Conservation (phyloP, 2,329 filamentous ascomycete species). For the Paramyrothecium sp. region DNA sequence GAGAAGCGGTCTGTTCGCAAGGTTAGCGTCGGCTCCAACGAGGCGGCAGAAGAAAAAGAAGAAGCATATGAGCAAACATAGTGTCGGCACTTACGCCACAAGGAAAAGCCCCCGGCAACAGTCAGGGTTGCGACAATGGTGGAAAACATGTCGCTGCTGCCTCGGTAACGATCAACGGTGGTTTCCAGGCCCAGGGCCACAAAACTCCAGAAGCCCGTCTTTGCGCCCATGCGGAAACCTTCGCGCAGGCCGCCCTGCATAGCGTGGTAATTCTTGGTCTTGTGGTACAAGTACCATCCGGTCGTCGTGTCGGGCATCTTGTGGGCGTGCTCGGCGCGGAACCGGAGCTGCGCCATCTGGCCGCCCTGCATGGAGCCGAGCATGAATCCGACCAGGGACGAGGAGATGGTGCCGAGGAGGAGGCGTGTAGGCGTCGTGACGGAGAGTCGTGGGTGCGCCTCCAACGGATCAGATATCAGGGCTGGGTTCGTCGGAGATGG, state of each 20-base stretch:
- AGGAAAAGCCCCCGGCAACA: slow-evolving; percentile 82
- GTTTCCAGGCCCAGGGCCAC: slow-evolving; percentile 82
- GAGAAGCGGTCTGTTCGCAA: slow-evolving; percentile 69
- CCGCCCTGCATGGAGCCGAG: slow-evolving; percentile 73
- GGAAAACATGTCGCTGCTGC: slow-evolving; percentile 72
- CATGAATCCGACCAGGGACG: slow-evolving; percentile 66
- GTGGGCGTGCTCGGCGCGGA: slow-evolving; percentile 95
- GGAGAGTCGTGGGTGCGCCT: slow-evolving; percentile 49
- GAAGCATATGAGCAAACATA: background rate
- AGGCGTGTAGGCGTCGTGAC: slow-evolving; percentile 66
- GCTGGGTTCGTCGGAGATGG: background rate
- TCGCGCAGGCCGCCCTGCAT: slow-evolving; percentile 76
- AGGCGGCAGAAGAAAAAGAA: slow-evolving; percentile 15
- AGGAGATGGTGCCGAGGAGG: slow-evolving; percentile 59
- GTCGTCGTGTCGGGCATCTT: slow-evolving; percentile 78
- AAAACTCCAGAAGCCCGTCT: slow-evolving; percentile 69
- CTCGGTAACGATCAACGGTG: slow-evolving; percentile 72
- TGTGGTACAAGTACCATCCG: slow-evolving; percentile 99
- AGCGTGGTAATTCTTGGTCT: slow-evolving; percentile 91
- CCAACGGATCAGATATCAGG: slow-evolving; percentile 12
- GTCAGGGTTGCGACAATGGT: slow-evolving; percentile 81
- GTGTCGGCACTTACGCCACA: slow-evolving; percentile 67
- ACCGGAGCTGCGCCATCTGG: slow-evolving; percentile 73
- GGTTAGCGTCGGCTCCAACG: slow-evolving; percentile 24
- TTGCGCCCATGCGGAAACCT: slow-evolving; percentile 71